Base-by-base conservation (phyloP, 2,329 filamentous ascomycete species). In the Exophiala spinifera region DNA sequence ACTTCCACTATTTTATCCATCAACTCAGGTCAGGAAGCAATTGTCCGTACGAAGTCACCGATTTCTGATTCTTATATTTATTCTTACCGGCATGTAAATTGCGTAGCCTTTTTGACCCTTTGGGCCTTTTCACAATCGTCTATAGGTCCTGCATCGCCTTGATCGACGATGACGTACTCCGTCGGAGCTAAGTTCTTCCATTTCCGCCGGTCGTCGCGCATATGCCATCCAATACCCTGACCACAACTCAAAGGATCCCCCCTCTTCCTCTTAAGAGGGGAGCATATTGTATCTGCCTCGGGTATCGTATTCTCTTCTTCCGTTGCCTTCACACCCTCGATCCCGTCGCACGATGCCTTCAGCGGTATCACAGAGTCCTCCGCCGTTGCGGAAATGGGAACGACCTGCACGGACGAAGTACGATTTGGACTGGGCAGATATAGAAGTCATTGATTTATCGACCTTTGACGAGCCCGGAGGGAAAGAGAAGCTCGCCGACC, bases 381-480 rank as follows among this genome's bases (percentile, higher is more conserved):
- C 40, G 14, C 40, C 17, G 21, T 20, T 43, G 19, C 20, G 40
- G 7, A 43, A 23, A n/a, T 44, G 42, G 42, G 20, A 25, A 44
- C 42, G 42, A 7, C 42, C 42, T 3, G n/a, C 20, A 23, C 14
- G 28, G 42, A 44, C 42, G 3, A 25, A 6, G 7, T n/a, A 23
- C 6, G 51, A 57, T 6, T 31, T 60, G 1, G 47, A 51, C 31
- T 60, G 55, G 55, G 57, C 57, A 1, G 57, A 57, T 28, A 49
- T 60, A n/a, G 40, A 52, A 15, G 47, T 46, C 7, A 56, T 60
- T 47, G 57, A 83, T 59, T 72, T 83, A 3, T 75, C 76, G 19
- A 72, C 76, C 25, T 82, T 79, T 61, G 74, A 79, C 37, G 66
- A 72, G 23, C 78, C 79, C 0, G 78, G 75, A 0, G 80, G 80